A percentile compares a stretch with the other conserved stretches of the same genome.
phyloP scores from a whole-genome alignment of 106 monocot species.

The Posidonia australis region DNA sequence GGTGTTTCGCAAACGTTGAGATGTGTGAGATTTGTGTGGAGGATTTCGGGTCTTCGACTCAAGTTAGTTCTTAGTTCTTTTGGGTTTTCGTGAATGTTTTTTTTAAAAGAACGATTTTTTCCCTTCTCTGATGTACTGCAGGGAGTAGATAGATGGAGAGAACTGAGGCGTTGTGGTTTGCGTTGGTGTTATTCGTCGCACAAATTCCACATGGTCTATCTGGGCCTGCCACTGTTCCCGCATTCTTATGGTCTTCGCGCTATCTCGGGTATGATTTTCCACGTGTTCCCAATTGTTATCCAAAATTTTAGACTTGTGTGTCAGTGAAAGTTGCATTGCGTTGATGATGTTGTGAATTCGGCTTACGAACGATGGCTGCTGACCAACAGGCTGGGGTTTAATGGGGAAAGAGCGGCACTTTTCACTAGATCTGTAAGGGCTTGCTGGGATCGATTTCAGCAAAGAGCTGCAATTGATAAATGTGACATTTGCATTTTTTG shows the following conservation, averaged over 20 bases:
- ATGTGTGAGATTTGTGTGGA: not conserved
- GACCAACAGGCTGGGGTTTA: no score
- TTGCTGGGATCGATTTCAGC: no score
- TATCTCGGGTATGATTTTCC: slow-evolving; percentile 3
- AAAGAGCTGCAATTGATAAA: no score
- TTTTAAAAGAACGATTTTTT: not conserved
- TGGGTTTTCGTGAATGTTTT: no score
- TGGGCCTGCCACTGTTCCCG: slow-evolving; percentile 2
- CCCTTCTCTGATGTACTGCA: not conserved
- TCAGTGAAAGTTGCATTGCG: not conserved
- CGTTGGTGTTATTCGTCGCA: slow-evolving; percentile 1
- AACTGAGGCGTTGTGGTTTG: not conserved
- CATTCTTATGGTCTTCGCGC: slow-evolving; percentile 8
- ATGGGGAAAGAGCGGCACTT: no score
- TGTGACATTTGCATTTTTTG: no score
- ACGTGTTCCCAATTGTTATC: not conserved
- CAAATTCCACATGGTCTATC: not conserved
- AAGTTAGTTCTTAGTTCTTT: no score
- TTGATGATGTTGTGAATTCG: no score
- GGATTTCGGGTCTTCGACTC: no score
- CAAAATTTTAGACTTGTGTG: not conserved
- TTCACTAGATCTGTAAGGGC: no score
- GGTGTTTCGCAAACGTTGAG: not conserved
- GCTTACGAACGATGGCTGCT: no score
- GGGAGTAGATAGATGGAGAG: slow-evolving; percentile 3